phyloP scores from a whole-genome alignment of 305 asterid genomes.

The Nicotiana rustica region DNA sequence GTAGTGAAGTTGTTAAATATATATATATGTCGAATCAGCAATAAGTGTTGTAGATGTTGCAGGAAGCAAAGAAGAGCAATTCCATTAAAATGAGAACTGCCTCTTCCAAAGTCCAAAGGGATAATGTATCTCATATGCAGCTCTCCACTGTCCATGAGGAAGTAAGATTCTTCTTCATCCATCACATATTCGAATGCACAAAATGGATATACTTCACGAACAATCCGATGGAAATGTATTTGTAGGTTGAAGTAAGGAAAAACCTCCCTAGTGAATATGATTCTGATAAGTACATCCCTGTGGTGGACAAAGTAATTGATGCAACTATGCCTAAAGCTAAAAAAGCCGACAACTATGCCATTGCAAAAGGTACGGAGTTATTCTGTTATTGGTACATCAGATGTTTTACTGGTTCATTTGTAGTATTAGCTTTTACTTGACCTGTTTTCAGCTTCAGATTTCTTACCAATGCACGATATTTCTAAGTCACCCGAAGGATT shows the following conservation, averaged over 20 bases:
- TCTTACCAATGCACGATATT: slow-evolving; percentile 44
- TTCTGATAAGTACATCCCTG: slow-evolving; percentile 44
- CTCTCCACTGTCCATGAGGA: slow-evolving; percentile 67
- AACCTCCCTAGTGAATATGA: slow-evolving; percentile 37
- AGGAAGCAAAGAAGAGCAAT: slow-evolving; percentile 52
- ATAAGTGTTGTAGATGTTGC: slow-evolving; percentile 35
- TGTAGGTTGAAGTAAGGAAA: slow-evolving; percentile 45
- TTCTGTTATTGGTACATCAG: not conserved
- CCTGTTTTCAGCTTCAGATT: slow-evolving; percentile 44
- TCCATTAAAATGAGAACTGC: slow-evolving; percentile 53
- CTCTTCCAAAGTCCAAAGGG: slow-evolving; percentile 46
- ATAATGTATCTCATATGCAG: slow-evolving; percentile 45
- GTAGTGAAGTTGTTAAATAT: not conserved
- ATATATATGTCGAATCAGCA: not conserved
- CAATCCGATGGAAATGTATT: not conserved
- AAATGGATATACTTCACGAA: too few relatives aligned
- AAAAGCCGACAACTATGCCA: slow-evolving; percentile 46
- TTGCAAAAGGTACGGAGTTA: slow-evolving; percentile 56
- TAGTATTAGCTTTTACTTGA: not conserved
- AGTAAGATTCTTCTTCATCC: slow-evolving; percentile 49
- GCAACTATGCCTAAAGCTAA: slow-evolving; percentile 53
- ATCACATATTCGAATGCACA: too few relatives aligned
- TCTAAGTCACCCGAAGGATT: slow-evolving; percentile 51
- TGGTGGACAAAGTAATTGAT: slow-evolving; percentile 62
- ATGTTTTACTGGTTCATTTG: not conserved